These are phyloP conservation scores for Calonectria henricotiae DNA, from an alignment of 2,329 filamentous ascomycete species.

Conservation along the genomic window DNA sequence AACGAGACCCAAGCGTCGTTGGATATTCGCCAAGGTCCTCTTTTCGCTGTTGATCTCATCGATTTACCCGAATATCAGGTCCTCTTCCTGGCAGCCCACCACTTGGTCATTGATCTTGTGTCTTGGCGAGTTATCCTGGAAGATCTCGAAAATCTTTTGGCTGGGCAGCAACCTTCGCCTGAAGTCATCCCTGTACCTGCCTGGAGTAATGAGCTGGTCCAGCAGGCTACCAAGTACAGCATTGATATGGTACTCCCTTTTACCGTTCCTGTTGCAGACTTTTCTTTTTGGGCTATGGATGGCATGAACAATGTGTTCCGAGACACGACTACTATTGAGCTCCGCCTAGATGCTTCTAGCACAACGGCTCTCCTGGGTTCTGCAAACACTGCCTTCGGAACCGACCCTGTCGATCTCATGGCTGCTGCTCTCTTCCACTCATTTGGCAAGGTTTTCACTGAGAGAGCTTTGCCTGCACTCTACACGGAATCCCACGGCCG, in stretches of 20 bases:
- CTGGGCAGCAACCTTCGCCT: neutral
- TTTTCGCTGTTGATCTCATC: conserved; percentile 31
- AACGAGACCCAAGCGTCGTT: conserved; percentile 18
- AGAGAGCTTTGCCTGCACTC: conserved; percentile 49
- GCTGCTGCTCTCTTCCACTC: conserved; percentile 49
- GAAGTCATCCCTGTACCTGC: conserved; percentile 8
- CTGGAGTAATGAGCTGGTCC: conserved; percentile 14
- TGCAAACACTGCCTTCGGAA: conserved; percentile 47
- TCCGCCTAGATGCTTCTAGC: conserved; percentile 18
- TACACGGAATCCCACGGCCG: conserved; percentile 57
- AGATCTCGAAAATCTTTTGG: conserved; percentile 33
- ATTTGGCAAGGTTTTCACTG: conserved; percentile 50
- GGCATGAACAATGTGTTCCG: conserved; percentile 30
- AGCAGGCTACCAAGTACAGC: neutral
- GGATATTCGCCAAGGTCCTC: conserved; percentile 32
- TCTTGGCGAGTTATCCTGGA: conserved; percentile 35
- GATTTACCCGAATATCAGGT: neutral
- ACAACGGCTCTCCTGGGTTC: neutral
- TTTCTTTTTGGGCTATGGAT: conserved; percentile 15
- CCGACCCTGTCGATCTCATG: conserved; percentile 54
- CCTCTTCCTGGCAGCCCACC: conserved; percentile 36
- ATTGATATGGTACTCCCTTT: conserved; percentile 2
- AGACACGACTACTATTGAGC: conserved; percentile 25
- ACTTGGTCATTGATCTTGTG: conserved; percentile 40
- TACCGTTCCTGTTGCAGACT: neutral